Base-by-base conservation (phyloP, 2,329 filamentous ascomycete species). In the Thelonectria blattea region DNA sequence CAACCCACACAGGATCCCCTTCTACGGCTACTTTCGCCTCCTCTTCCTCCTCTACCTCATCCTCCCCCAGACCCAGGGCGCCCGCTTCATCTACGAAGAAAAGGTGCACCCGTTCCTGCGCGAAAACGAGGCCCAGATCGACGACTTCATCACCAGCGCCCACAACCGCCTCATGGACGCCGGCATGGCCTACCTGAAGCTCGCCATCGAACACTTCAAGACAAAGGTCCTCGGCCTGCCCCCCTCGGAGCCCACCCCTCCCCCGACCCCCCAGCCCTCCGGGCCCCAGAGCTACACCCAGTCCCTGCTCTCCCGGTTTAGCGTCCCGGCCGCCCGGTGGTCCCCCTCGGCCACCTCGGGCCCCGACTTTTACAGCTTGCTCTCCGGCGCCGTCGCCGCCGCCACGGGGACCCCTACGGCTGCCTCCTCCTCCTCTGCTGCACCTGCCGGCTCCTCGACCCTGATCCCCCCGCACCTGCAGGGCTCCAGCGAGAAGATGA, bases 1-100 rank as follows among this genome's bases (percentile, higher is more conserved):
- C 34, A 41, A 20, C 5, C 22, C 5, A 18, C 20, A n/a, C 52
- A 90, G 88, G 92, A 81, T 98, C 39, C 95, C 95, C 2, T 96
- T 98, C 77, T 99, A 97, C 79, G 86, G 91, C 68, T 97, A 93
- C 85, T 82, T 97, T 71, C 92, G 95, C 66, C 86, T 97, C 56
- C 81, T 89, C 73, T 90, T 95, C 78, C 88, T 97, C 73, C 87
- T 95, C 67, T 99, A 97, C 80, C 91, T 99, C 63, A 93, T 98
- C 72, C 87, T 97, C n/a, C 95, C 94, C 0, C 94, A 96, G 76
- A 95, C 92, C n/a, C 94, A 97, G 75, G 95, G 95, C 75, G 93
- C 93, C 58, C 90, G 91, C 62, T 80, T 90, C 70, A 82, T 98
- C 65, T 99, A 98, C 81, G 87, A 93, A 72, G 84, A 88, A 63